Conservation (phyloP, 495 filamentous ascomycete species). For the Penicillium cataractarum region DNA sequence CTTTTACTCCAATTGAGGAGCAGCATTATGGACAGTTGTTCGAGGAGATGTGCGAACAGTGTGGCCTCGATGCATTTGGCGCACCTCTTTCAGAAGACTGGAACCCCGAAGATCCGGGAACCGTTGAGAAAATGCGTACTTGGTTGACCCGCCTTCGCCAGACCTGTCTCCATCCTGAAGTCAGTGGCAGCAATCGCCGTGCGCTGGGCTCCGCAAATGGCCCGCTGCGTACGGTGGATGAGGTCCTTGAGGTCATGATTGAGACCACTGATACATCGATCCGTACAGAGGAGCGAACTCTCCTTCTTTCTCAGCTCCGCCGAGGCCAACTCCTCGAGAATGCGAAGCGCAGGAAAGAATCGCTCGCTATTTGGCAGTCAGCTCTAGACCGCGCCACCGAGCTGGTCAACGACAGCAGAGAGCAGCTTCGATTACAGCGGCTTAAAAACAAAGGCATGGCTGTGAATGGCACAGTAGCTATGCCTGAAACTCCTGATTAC, state of each 20-base stretch:
- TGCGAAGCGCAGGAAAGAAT: conserved; percentile 56
- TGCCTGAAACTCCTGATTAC: conserved; percentile 10
- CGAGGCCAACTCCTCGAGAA: conserved; percentile 78
- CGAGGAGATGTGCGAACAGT: conserved; percentile 69
- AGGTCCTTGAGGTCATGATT: conserved; percentile 88
- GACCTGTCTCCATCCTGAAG: conserved; percentile 82
- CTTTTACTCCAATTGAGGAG: conserved; percentile 86
- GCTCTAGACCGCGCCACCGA: conserved; percentile 56
- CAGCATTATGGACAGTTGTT: conserved; percentile 79
- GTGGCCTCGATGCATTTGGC: conserved; percentile 66
- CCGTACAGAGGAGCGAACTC: conserved; percentile 65
- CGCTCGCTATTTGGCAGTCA: conserved; percentile 67
- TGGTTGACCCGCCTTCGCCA: conserved; percentile 77
- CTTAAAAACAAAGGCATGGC: conserved; percentile 25
- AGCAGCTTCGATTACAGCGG: conserved; percentile 58
- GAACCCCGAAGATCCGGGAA: conserved; percentile 59
- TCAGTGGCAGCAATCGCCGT: conserved; percentile 68
- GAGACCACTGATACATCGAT: conserved; percentile 71
- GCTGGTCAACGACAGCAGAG: conserved; percentile 66
- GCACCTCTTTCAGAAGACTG: conserved; percentile 60
- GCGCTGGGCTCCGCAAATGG: conserved; percentile 66
- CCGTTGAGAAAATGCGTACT: conserved; percentile 66
- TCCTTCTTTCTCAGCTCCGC: conserved; percentile 62
- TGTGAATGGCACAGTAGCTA: conserved; percentile 7
- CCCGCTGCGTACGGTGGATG: conserved; percentile 74